phyloP scores from a whole-genome alignment of 2,329 filamentous ascomycete species.

The Aspergillus japonicus region DNA sequence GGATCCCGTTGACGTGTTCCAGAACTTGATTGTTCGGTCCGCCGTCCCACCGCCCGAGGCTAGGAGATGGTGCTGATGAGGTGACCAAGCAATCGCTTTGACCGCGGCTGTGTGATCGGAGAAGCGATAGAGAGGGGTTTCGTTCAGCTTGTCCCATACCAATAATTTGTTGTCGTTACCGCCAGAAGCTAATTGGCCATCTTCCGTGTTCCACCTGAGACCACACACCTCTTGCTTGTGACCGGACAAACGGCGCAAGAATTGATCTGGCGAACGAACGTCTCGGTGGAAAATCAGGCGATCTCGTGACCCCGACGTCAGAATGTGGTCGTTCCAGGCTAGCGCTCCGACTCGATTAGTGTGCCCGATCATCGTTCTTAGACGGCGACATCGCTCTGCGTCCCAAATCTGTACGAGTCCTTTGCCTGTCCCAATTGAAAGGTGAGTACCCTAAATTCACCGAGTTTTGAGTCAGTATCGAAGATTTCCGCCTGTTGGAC shows the following conservation, averaged over 20 bases:
- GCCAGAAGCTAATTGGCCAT: conserved; percentile 89
- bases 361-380: conserved; percentile 96
- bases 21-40: conserved; percentile 95
- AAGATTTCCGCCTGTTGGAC: neutral
- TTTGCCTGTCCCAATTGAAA: conserved; percentile 92
- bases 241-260: conserved; percentile 79
- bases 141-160: conserved; percentile 96
- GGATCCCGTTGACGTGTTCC: conserved; percentile 85
- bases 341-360: conserved; percentile 88
- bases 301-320: conserved; percentile 92
- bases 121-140: conserved; percentile 90
- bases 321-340: conserved; percentile 97
- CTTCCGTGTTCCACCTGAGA: conserved; percentile 93
- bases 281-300: conserved; percentile 93
- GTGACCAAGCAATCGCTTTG: conserved; percentile 97
- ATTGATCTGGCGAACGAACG: conserved; percentile 88
- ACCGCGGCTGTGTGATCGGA: conserved; percentile 93
- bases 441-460: conserved; percentile 69
- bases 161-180: conserved; percentile 99
- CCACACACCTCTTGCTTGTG: conserved; percentile 99
- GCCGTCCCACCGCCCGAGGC: conserved; percentile 94
- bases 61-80: conserved; percentile 90
- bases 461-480: conserved; percentile 11
- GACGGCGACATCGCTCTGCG: conserved; percentile 76
- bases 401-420: conserved; percentile 98